Conservation (phyloP, 768 basidiomycete species). For the Mycena latifolia region DNA sequence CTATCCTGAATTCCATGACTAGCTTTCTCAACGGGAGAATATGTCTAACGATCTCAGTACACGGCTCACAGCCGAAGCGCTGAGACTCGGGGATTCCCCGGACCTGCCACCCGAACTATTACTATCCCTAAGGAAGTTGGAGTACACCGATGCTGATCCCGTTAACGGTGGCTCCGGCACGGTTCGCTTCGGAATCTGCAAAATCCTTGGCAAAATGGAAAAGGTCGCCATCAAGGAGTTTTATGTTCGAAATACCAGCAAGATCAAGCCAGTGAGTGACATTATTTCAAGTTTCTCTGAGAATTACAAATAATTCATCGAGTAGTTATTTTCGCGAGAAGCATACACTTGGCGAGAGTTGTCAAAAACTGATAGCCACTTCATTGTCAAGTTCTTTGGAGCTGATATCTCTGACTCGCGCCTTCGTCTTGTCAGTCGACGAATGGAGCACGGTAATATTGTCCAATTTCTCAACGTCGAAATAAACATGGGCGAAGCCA, state of each 20-base stretch:
- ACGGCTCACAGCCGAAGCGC: not conserved
- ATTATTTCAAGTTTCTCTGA: not conserved
- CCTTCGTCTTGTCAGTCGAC: constrained; percentile 8
- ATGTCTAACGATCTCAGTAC: not conserved
- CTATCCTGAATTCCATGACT: not conserved
- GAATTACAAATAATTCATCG: not conserved
- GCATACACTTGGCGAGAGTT: constrained; percentile 11
- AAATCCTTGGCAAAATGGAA: not conserved
- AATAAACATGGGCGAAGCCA: not conserved
- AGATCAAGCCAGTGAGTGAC: not conserved
- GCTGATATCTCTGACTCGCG: not conserved
- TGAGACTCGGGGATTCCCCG: not conserved
- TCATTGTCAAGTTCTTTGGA: constrained; percentile 17
- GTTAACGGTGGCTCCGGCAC: not conserved
- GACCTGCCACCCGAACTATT: not conserved
- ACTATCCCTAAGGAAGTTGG: not conserved
- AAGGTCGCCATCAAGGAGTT: constrained; percentile 9
- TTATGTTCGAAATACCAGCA: not conserved
- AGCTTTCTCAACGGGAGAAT: not conserved
- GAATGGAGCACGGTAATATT: not conserved
- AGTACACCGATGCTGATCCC: not conserved
- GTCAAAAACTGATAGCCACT: constrained; percentile 1
- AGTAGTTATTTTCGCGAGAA: constrained; percentile 4
- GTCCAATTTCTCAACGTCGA: constrained; percentile 10
- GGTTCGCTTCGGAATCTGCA: constrained; percentile 10